phyloP scores from a whole-genome alignment of 305 asterid species.

The Andrographis paniculata region DNA sequence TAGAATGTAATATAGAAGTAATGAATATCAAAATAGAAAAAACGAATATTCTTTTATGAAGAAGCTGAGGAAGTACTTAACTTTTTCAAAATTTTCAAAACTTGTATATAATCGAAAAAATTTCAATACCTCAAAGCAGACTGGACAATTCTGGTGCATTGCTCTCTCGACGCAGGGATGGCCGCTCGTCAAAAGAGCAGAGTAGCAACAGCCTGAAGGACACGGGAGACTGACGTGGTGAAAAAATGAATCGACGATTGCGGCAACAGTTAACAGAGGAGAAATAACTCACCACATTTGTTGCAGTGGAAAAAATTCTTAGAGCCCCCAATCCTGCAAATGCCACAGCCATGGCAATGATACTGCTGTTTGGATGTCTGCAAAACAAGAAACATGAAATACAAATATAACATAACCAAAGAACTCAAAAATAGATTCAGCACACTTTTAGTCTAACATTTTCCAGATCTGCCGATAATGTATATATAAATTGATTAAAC shows the following conservation, averaged over 20 bases:
- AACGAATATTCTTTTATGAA: no score
- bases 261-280: not conserved
- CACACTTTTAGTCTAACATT: no score
- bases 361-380: constrained; percentile 72
- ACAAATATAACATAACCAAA: no score
- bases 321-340: constrained; percentile 17
- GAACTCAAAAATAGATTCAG: no score
- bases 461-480: no score
- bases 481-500: no score
- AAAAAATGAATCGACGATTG: not conserved
- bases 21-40: no score
- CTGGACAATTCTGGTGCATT: constrained; percentile 62
- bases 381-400: constrained; percentile 19
- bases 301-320: constrained; percentile 11
- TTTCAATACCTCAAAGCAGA: constrained; percentile 68
- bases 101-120: no score
- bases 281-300: constrained; percentile 18
- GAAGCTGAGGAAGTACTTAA: no score
- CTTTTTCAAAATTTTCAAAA: no score
- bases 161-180: constrained; percentile 63
- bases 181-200: constrained; percentile 27
- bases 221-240: constrained; percentile 6
- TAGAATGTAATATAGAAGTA: no score
- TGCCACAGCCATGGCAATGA: constrained; percentile 82
- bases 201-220: constrained; percentile 46